Evolutionary conservation across 2,329 filamentous ascomycete species (phyloP).

Genomic region (Aspergillus novoparasiticus): DNA sequence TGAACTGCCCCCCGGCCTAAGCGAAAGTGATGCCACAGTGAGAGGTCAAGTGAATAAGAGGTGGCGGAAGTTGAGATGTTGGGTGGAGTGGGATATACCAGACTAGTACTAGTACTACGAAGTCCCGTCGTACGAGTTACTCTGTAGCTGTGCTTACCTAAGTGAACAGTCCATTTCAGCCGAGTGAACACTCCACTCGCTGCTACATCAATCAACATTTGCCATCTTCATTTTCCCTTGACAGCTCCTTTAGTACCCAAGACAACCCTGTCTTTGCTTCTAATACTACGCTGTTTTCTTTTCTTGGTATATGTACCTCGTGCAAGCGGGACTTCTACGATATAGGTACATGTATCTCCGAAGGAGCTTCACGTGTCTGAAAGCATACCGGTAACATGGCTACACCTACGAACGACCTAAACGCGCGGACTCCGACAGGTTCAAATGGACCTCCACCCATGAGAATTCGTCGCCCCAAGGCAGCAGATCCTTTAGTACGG

Average conservation of each 20-base stretch:
- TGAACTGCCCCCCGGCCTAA: background rate
- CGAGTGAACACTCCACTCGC: background rate
- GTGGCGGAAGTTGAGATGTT: background rate
- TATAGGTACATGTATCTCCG: slow-evolving; percentile 4
- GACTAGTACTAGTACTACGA: no score
- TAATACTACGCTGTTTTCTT: background rate
- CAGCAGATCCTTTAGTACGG: slow-evolving; percentile 65
- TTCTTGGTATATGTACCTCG: background rate
- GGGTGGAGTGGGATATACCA: background rate
- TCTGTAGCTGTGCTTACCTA: background rate
- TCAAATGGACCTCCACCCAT: slow-evolving; percentile 47
- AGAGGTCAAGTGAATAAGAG: background rate
- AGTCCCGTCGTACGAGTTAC: background rate
- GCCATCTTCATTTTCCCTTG: background rate
- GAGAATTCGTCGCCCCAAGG: slow-evolving; percentile 53
- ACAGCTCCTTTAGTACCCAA: background rate
- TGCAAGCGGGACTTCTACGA: slow-evolving; percentile 58
- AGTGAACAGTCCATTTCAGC: background rate
- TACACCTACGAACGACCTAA: slow-evolving; percentile 47
- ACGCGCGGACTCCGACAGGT: slow-evolving; percentile 51
- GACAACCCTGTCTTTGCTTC: background rate
- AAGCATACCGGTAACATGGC: slow-evolving; percentile 28
- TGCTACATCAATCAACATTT: background rate
- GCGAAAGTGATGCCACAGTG: background rate
- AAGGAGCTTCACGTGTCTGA: background rate